phyloP scores from a whole-genome alignment of 208 protist genomes.

The Trypanosoma melophagium region DNA sequence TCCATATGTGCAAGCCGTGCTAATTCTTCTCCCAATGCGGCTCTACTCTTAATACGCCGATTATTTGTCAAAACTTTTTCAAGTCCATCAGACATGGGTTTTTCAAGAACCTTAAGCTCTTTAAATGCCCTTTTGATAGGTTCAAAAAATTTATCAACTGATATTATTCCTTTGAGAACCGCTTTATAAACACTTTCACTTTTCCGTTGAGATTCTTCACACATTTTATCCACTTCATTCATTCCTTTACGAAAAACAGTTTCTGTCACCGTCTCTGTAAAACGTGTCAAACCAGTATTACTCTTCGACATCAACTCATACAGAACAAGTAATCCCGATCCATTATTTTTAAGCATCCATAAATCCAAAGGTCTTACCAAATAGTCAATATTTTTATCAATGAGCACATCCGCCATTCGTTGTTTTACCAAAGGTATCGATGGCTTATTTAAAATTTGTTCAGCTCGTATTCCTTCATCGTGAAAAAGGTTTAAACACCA shows the following conservation, averaged over 20 bases:
- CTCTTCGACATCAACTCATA: slow-evolving; percentile 27
- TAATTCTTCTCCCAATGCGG: slow-evolving; percentile 23
- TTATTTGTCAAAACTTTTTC: slow-evolving; percentile 1
- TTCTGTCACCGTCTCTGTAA: slow-evolving; percentile 17
- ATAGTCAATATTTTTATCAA: slow-evolving; percentile 52
- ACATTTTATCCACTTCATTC: slow-evolving; percentile 8
- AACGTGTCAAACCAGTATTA: slow-evolving; percentile 5
- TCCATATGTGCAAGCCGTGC: slow-evolving; percentile 19
- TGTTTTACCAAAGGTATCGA: slow-evolving; percentile 53
- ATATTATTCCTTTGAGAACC: slow-evolving; percentile 26
- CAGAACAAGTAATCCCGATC: slow-evolving; percentile 16
- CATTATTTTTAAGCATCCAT: slow-evolving; percentile 38
- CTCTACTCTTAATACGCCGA: slow-evolving; percentile 6
- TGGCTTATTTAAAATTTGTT: slow-evolving; percentile 51
- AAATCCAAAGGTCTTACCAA: slow-evolving; percentile 27
- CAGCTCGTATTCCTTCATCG: slow-evolving; percentile 45
- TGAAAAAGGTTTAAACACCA: slow-evolving; percentile 35
- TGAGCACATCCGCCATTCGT: slow-evolving; percentile 42
- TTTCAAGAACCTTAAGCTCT: slow-evolving; percentile 12
- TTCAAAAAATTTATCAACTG: slow-evolving; percentile 21
- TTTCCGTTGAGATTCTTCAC: slow-evolving; percentile 9
- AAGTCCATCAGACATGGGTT: slow-evolving; percentile 17
- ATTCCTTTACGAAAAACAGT: slow-evolving; percentile 21
- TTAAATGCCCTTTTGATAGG: slow-evolving; percentile 14
- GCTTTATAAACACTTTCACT: slow-evolving; percentile 22